A percentile compares a stretch with the other conserved stretches of the same genome.
Conservation (phyloP, 192 early-diverging fungal genomes). For the Backusella westeae region DNA sequence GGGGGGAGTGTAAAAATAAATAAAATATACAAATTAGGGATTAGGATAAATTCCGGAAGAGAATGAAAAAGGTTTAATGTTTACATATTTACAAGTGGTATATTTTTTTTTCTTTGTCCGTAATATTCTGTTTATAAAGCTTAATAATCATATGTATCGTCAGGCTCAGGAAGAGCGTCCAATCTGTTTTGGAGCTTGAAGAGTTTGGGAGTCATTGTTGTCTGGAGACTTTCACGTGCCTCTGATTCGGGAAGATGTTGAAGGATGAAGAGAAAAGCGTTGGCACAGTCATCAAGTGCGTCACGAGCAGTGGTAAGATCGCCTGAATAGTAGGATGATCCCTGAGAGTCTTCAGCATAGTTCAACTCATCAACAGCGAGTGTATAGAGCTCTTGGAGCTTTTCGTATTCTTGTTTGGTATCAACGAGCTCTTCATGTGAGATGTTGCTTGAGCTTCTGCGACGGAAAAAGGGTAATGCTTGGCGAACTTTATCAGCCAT, state of each 20-base stretch:
- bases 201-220: slow-evolving; percentile 7
- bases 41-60: not conserved
- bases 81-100: slow-evolving; percentile 1
- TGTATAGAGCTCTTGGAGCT: slow-evolving; percentile 7
- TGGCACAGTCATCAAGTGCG: slow-evolving; percentile 12
- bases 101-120: not conserved
- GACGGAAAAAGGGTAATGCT: slow-evolving; percentile 13
- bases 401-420: not conserved
- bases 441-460: not conserved
- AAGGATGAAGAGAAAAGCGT: not conserved
- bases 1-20: not conserved
- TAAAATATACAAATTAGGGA: slow-evolving; percentile 2
- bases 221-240: slow-evolving; percentile 14
- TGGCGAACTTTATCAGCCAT: slow-evolving; percentile 16
- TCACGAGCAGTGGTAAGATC: slow-evolving; percentile 12
- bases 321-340: slow-evolving; percentile 15
- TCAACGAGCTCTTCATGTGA: not conserved
- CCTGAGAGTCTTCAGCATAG: slow-evolving; percentile 16
- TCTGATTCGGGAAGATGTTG: not conserved
- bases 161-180: not conserved
- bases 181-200: not conserved
- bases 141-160: slow-evolving; percentile 1
- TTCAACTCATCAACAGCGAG: slow-evolving; percentile 13
- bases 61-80: not conserved
- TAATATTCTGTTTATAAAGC: not conserved